phyloP scores from a whole-genome alignment of 148 eudicot genomes.

The Silene latifolia region DNA sequence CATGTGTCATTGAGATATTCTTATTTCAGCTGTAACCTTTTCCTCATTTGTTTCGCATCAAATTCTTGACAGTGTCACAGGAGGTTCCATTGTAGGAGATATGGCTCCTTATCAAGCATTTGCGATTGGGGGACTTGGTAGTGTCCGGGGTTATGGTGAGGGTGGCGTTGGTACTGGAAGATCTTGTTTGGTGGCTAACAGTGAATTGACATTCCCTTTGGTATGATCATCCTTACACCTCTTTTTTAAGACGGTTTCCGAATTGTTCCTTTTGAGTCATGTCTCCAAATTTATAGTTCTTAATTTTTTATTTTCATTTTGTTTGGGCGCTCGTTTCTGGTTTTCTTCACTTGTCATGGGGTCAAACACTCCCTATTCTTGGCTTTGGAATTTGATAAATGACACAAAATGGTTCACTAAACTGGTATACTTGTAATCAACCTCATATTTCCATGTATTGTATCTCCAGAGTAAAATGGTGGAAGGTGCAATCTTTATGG shows the following conservation, averaged over 20 bases:
- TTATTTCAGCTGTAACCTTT: too few species aligned
- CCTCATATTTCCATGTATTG: too few species aligned
- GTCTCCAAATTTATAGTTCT: not conserved
- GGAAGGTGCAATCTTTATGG: slow-evolving; percentile 84
- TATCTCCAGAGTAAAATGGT: slow-evolving; percentile 54
- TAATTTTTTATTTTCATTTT: too few species aligned
- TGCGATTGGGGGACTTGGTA: slow-evolving; percentile 86
- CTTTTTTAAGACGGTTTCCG: not conserved
- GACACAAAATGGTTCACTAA: too few species aligned
- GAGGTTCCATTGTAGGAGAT: slow-evolving; percentile 94
- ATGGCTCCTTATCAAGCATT: slow-evolving; percentile 99
- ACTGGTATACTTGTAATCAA: too few species aligned
- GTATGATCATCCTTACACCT: slow-evolving; percentile 33
- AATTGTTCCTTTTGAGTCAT: too few species aligned
- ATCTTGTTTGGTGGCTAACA: slow-evolving; percentile 80
- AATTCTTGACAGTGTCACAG: slow-evolving; percentile 54
- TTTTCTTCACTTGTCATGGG: not conserved
- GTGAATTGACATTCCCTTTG: slow-evolving; percentile 81
- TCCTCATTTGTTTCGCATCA: not conserved
- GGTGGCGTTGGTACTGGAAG: slow-evolving; percentile 95
- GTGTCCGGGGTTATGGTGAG: slow-evolving; percentile 94
- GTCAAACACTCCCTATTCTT: not conserved
- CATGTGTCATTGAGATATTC: too few species aligned
- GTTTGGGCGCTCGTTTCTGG: not conserved
- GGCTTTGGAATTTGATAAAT: too few species aligned